Conservation (phyloP, 495 filamentous ascomycete species). For the Aspergillus campestris region DNA sequence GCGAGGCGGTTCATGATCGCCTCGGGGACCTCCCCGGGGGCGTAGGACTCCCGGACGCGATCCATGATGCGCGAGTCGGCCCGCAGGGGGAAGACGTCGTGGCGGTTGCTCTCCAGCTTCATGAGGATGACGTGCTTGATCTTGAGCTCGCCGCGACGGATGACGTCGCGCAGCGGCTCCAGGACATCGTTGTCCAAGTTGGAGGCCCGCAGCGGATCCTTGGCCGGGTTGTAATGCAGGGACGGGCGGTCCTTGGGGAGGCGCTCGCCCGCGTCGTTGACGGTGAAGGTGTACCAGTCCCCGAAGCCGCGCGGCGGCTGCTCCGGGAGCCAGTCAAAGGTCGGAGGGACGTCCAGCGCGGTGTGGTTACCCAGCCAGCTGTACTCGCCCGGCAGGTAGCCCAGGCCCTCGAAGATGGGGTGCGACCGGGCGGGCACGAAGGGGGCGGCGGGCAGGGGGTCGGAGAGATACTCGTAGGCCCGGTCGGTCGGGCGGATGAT, state of each 20-base stretch:
- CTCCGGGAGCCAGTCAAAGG: conserved; percentile 19
- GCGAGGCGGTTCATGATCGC: conserved; percentile 19
- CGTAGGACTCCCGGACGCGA: conserved; percentile 24
- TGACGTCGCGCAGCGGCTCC: conserved; percentile 16
- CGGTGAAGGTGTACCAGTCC: conserved; percentile 12
- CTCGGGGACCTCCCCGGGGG: conserved; percentile 8
- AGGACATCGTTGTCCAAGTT: conserved; percentile 28
- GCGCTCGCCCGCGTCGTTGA: background rate
- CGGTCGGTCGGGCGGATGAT: conserved; percentile 11
- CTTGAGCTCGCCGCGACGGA: conserved; percentile 17
- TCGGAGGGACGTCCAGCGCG: conserved; percentile 11
- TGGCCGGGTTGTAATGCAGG: conserved; percentile 26
- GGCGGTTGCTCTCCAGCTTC: conserved; percentile 35
- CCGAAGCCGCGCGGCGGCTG: conserved; percentile 17
- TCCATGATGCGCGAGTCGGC: conserved; percentile 23
- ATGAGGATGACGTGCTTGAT: conserved; percentile 36
- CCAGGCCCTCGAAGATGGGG: background rate
- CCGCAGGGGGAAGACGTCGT: conserved; percentile 35
- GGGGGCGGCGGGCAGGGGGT: conserved; percentile 14
- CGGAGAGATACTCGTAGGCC: conserved; percentile 18
- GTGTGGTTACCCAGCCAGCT: conserved; percentile 11
- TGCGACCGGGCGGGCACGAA: conserved; percentile 13
- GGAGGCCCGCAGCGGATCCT: conserved; percentile 32
- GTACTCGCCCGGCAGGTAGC: conserved; percentile 1
- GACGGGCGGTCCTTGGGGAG: background rate